Evolutionary conservation across 2,329 filamentous ascomycete species (phyloP).

Genomic region (Cryphonectria japonica): DNA sequence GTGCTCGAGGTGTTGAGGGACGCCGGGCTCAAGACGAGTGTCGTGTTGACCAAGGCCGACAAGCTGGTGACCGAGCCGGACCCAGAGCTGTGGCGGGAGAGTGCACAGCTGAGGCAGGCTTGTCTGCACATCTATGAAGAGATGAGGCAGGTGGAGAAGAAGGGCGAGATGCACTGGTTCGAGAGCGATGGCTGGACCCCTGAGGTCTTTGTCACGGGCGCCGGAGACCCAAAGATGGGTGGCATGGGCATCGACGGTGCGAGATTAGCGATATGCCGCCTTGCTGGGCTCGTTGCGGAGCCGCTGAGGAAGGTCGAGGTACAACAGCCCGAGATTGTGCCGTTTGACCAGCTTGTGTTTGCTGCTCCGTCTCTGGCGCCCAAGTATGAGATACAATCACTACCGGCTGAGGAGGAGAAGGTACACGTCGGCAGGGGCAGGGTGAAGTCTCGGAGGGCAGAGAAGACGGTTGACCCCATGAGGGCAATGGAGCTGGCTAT

Average conservation of each 20-base stretch:
- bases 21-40: conserved; percentile 48
- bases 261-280: conserved; percentile 39
- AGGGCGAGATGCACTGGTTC: conserved; percentile 33
- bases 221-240: conserved; percentile 37
- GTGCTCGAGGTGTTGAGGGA: conserved; percentile 52
- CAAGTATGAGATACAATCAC: conserved; percentile 1
- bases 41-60: conserved; percentile 62
- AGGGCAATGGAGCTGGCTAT: conserved; percentile 23
- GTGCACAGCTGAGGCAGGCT: conserved; percentile 16
- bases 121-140: conserved; percentile 39
- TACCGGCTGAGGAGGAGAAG: conserved; percentile 28
- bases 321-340: conserved; percentile 34
- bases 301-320: conserved; percentile 24
- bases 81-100: conserved; percentile 17
- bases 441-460: background rate
- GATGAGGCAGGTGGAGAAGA: conserved; percentile 35
- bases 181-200: conserved; percentile 39
- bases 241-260: conserved; percentile 40
- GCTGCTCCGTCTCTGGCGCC: conserved; percentile 25
- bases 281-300: conserved; percentile 39
- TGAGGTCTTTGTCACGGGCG: conserved; percentile 41
- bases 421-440: conserved; percentile 7
- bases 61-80: conserved; percentile 41
- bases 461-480: conserved; percentile 20
- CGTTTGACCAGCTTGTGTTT: conserved; percentile 41